Evolutionary conservation across 2,329 filamentous ascomycete genomes (phyloP), one percentile per base, ranked within the genome.

Genomic region (Exophiala sp.): DNA sequence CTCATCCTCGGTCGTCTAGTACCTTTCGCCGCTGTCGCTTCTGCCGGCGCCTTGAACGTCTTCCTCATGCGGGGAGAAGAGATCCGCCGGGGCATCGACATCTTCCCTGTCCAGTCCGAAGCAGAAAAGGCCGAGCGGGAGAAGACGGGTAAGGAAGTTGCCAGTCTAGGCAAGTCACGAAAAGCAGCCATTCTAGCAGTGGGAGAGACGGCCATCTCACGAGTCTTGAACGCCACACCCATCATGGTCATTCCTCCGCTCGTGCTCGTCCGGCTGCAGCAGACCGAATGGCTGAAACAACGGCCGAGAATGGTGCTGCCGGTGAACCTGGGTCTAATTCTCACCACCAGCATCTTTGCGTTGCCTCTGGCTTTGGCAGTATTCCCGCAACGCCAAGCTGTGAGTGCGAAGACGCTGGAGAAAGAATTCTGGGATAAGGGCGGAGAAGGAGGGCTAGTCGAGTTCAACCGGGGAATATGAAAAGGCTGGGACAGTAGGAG

Each of bases 11-110:
- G 81, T 47, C 83, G 93, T n/a, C 79, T 98, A 7, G 90, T 97
- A 5, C 93, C 93, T 21, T 98, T 98, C 65, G 93, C 91, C 0
- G 93, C 93, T 10, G 93, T 98, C 9, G 91, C 91, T 23, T 86
- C 82, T 52, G 93, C 93, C 2, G 90, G 89, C 63, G 88, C 83
- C 1, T 77, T 98, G 56, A 98, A 98, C 69, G 93, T 96, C 21
- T 94, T 96, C 70, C 79, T 98, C 48, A 98, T 98, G 93, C 88
- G 93, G 52, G 85, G 88, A 57, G 91, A 96, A 69, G 93, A 98
- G 73, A 97, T 98, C 62, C 80, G 86, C 63, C 81, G 80, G 54
- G 93, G 93, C 45, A 98, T 98, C 64, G 88, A 97, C 68, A 82
- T 98, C 30, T 96, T 85, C 68, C 89, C 90, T 1, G 83, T 88